Conservation (phyloP, 257 asterid species). For the Perilla frutescens region DNA sequence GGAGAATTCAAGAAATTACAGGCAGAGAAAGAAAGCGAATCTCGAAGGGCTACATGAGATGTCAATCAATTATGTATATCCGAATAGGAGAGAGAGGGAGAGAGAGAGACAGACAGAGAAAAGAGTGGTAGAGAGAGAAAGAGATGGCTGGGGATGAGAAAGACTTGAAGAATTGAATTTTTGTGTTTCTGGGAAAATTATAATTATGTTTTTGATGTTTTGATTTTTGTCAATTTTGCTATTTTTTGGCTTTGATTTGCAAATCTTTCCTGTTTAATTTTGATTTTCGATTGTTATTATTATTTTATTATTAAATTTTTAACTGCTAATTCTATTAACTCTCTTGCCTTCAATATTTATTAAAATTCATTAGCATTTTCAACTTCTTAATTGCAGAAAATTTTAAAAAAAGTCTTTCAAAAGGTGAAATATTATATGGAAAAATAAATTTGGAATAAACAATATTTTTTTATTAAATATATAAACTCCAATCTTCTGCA, state of each 20-base stretch:
- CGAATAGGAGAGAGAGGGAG: slow-evolving; percentile 19
- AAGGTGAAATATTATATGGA: no score
- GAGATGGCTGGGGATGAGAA: slow-evolving; percentile 9
- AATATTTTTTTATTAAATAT: not conserved
- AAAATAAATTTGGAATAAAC: not conserved
- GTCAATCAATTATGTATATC: slow-evolving; percentile 31
- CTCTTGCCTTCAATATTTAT: slow-evolving; percentile 16
- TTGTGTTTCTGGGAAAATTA: slow-evolving; percentile 27
- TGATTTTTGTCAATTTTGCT: slow-evolving; percentile 32
- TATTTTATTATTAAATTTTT: not conserved
- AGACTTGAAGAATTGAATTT: slow-evolving; percentile 17
- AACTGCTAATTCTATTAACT: slow-evolving; percentile 17
- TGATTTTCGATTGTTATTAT: slow-evolving; percentile 13
- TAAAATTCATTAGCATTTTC: slow-evolving; percentile 19
- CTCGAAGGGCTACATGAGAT: slow-evolving; percentile 36
- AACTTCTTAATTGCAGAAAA: slow-evolving; percentile 10
- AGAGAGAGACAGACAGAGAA: not conserved
- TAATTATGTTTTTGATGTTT: not conserved
- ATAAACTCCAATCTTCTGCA: not conserved
- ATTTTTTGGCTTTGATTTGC: slow-evolving; percentile 35
- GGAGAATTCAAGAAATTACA: slow-evolving; percentile 42
- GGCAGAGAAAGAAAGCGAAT: slow-evolving; percentile 37
- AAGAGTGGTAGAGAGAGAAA: slow-evolving; percentile 24
- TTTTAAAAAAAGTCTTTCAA: no score
- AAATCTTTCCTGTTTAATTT: slow-evolving; percentile 15